These are phyloP conservation scores for Acanthamoeba castellanii DNA, from an alignment of 208 protist species.

Conservation along the genomic window DNA sequence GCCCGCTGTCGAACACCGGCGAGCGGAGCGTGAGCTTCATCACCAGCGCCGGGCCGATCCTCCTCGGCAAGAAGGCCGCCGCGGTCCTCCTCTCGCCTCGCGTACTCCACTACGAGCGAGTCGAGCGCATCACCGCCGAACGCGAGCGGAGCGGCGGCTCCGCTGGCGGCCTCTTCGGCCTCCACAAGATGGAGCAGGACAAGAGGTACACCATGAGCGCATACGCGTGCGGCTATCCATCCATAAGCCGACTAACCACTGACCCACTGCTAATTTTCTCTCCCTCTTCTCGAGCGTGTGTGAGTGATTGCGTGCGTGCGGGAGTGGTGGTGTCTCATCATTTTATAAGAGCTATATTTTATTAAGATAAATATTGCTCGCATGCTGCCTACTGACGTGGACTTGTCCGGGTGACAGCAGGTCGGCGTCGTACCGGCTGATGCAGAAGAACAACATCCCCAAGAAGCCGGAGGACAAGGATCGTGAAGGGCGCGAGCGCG, in stretches of 20 bases:
- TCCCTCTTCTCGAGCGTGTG: too few species aligned
- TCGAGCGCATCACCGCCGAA: not conserved
- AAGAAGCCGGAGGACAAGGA: conserved; percentile 26
- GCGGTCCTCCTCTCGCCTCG: too few species aligned
- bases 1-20: not conserved
- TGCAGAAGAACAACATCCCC: conserved; percentile 18
- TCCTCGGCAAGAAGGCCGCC: too few species aligned
- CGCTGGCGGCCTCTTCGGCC: not conserved
- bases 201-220: too few species aligned
- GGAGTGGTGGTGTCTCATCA: too few species aligned
- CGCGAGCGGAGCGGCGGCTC: not conserved
- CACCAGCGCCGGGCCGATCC: not conserved
- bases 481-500: not conserved
- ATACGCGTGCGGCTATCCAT: too few species aligned
- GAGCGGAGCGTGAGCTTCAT: not conserved
- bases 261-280: too few species aligned
- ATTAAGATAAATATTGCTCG: not conserved
- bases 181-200: not conserved
- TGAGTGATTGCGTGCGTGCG: too few species aligned
- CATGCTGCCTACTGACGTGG: not conserved
- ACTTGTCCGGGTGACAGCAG: not conserved
- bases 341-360: too few species aligned
- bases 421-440: not conserved
- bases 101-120: too few species aligned
- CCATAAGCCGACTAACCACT: too few species aligned